Conservation (phyloP, 768 basidiomycete genomes). For the Dentipellis sp. region DNA sequence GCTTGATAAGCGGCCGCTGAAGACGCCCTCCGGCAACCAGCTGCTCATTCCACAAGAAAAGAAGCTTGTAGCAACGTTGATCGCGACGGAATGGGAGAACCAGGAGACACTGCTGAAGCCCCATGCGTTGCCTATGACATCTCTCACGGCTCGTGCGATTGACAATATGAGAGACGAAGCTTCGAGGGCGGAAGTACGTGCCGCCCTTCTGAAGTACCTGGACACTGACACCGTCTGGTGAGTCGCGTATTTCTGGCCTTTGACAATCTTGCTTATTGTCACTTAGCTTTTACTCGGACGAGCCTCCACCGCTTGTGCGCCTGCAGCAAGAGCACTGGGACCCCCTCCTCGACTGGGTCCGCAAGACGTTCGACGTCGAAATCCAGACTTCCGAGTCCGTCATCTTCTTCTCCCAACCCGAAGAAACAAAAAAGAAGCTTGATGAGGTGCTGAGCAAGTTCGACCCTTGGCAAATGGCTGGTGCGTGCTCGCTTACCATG, state of each 20-base stretch:
- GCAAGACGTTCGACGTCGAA: constrained; percentile 54
- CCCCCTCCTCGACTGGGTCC: constrained; percentile 76
- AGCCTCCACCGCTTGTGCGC: constrained; percentile 63
- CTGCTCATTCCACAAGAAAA: constrained; percentile 66
- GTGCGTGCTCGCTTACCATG: constrained; percentile 34
- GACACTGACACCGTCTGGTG: constrained; percentile 95
- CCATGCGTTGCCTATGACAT: constrained; percentile 90
- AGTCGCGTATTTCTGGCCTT: constrained; percentile 8
- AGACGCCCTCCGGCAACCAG: constrained; percentile 78
- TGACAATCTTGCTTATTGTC: background rate
- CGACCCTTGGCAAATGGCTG: constrained; percentile 84
- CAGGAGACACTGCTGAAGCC: constrained; percentile 81
- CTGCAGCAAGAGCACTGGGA: constrained; percentile 84
- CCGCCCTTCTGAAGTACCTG: constrained; percentile 70
- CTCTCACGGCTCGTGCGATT: constrained; percentile 81
- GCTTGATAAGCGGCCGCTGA: constrained; percentile 76
- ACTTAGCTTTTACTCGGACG: constrained; percentile 71
- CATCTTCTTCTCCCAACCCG: constrained; percentile 58
- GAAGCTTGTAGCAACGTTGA: constrained; percentile 65
- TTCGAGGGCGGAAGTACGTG: constrained; percentile 52
- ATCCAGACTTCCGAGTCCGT: constrained; percentile 67
- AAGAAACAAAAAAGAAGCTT: constrained; percentile 56
- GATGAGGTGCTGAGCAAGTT: constrained; percentile 47
- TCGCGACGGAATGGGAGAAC: constrained; percentile 96
- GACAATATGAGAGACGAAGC: constrained; percentile 58